Evolutionary conservation across 805 yeast species (phyloP), one percentile per base, ranked within the genome.

Genomic region (Ogataea angusta): DNA sequence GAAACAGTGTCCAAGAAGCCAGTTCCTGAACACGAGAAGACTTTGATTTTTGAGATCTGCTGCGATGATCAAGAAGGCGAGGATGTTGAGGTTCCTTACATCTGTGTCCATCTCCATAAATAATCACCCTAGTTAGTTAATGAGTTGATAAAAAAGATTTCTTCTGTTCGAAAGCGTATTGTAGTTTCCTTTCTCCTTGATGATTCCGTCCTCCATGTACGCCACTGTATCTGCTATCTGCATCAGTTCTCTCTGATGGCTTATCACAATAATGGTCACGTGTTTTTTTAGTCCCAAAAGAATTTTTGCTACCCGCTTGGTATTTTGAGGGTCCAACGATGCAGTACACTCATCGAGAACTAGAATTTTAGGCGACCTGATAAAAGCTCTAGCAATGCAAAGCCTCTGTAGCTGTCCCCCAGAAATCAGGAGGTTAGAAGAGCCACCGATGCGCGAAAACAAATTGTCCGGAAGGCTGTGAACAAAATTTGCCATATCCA

Each of bases 1-100:
- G 88, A 87, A 60, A 67, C 75, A n/a, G 90, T 93, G 27, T 80
- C 95, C 39, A 88, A 88, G 70, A 85, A 85, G 60, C 87, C 85
- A 14, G 67, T 93, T 33, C 84, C 89, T 10, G 60, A 70, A 3
- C 88, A 85, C 59, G 81, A 79, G 42, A 80, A 80, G 63, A 81
- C 87, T 13, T 70, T 93, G 67, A 82, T 91, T 43, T 75, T 93
- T 43, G 99, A 91, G 66, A 75, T 93, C 33, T 88, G 96, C 62
- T 85, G 91, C 46, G 98, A 93, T 56, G 99, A 93, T 62, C 71
- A 78, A 57, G 75, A 82, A 33, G 99, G 91, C 25, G 98, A 93
- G 60, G 99, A 93, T 61, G 96, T 89, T 15, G 98, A 90, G 54
- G 87, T 89, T 48, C 99, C 99, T 23, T 89, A 78, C 60, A 76